Evolutionary conservation across 805 yeast genomes (phyloP), one percentile per base, ranked within the genome.

Genomic region (Phaffomyces thermotolerans): DNA sequence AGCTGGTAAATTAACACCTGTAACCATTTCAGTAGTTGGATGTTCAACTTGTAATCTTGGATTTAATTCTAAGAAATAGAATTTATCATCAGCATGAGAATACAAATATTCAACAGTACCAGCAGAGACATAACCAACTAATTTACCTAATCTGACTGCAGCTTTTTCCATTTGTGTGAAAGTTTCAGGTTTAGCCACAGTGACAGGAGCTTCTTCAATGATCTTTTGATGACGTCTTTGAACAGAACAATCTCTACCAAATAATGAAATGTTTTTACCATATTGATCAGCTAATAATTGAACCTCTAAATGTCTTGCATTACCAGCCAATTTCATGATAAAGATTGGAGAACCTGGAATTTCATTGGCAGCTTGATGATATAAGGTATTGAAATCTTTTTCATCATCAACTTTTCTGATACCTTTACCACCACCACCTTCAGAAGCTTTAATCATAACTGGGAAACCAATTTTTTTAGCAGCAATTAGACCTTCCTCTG

Each of bases 401-500:
- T 84, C 96, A 50, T 73, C 63, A 45, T 86, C 95, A 52, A 89
- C 98, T 68, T 89, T 89, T 73, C 99, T 84, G 66, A 93, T 93
- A 78, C 99, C 99, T 71, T 93, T 93, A 74, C 99, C 99, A 71
- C 99, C 99, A 68, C 99, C 99, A 74, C 99, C 99, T 79, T 93
- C 99, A 46, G 97, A 89, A 40, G 99, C 99, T 68, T 93, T 93
- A 62, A 93, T 81, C 99, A 93, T 93, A 43, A 93, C 95, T 29
- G 99, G 99, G 72, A 93, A 89, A 2, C 99, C 99, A 58, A 93
- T 90, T 58, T 75, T 64, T 56, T 73, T 78, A 47, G 99, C 99
- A 63, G 84, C 86, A 36, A 54, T 74, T 44, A 93, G 73, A 51
- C 98, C 99, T 58, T 91, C 95, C 58, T 83, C 93, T 39, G 98